Conservation (phyloP, 1,139 yeast species). For the Taphrina flavorubra region DNA sequence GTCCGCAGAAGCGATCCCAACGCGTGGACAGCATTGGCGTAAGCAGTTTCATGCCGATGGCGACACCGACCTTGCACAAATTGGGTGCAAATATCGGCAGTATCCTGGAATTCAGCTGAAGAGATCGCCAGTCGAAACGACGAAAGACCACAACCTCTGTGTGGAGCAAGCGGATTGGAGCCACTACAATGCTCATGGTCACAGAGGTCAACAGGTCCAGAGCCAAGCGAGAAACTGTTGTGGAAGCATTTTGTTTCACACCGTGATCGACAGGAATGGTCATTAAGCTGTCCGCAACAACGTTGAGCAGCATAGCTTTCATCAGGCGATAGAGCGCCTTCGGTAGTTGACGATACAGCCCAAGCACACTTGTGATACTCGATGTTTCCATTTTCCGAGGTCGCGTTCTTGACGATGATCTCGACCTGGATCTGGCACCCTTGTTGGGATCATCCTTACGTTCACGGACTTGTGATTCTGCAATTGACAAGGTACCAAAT, state of each 20-base stretch:
- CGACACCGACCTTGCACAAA: background rate
- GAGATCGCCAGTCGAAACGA: conserved; percentile 24
- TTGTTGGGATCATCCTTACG: background rate
- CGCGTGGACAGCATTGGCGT: background rate
- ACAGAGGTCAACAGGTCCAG: background rate
- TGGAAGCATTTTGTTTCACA: background rate
- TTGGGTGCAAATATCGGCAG: conserved; percentile 21
- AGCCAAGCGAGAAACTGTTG: background rate
- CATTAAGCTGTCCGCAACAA: conserved; percentile 1
- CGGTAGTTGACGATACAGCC: conserved; percentile 9
- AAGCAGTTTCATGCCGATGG: background rate
- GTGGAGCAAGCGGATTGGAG: conserved; percentile 8
- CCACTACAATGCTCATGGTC: background rate
- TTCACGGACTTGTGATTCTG: conserved; percentile 23
- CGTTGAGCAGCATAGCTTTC: conserved; percentile 3
- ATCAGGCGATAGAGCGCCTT: background rate
- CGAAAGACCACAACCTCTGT: conserved; percentile 22
- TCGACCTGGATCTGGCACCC: conserved; percentile 8
- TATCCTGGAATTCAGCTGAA: conserved; percentile 18
- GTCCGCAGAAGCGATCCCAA: background rate
- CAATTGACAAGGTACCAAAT: conserved; percentile 19
- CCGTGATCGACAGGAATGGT: background rate
- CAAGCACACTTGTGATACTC: background rate
- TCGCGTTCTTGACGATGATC: background rate
- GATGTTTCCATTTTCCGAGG: conserved; percentile 11